Evolutionary conservation across 345 rosid species (phyloP), one percentile per base, ranked within the genome.

Genomic region (Eucalyptus erythrocorys): DNA sequence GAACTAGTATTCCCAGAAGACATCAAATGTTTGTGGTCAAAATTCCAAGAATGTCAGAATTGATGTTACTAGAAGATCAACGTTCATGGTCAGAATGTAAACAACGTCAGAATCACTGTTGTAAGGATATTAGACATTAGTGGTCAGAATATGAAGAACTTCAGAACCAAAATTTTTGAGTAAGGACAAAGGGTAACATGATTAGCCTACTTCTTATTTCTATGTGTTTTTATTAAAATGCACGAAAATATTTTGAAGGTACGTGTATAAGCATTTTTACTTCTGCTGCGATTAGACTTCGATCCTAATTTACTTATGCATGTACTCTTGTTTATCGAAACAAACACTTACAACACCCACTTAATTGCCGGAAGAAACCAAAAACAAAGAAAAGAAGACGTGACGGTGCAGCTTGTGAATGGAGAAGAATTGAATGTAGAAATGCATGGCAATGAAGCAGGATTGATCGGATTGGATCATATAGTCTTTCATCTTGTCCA

Each of bases 1-100:
- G 1, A 51, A 51, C 7, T 0, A 1, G 4, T 51, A 51, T 51
- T 51, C 3, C 2, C 4, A 51, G 1, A 19, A 0, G 4, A 19
- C 24, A 51, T 51, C 0, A 7, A 4, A 51, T 1, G 1, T 51
- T 7, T 0, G 4, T 51, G 55, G 4, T 51, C 55, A 1, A 19
- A 51, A 51, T 51, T 51, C 55, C 55, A 51, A 19, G 0, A 51
- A 51, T 0, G 2, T 51, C 0, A 51, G 0, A 19, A 51, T 22
- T 0, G 4, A 51, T 51, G 55, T 51, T 51, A 51, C 10, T 1
- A 19, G 1, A 51, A 51, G 10, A 51, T 51, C 24, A 51, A 51
- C 10, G 8, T 51, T 7, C 10, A 1, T 1, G 24, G 55, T 51
- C 0, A 51, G 24, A 51, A 51, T 51, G 1, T 51, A 8, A 51